Evolutionary conservation across 495 filamentous ascomycete species (phyloP).

Genomic region (Lepidopterella palustris): DNA sequence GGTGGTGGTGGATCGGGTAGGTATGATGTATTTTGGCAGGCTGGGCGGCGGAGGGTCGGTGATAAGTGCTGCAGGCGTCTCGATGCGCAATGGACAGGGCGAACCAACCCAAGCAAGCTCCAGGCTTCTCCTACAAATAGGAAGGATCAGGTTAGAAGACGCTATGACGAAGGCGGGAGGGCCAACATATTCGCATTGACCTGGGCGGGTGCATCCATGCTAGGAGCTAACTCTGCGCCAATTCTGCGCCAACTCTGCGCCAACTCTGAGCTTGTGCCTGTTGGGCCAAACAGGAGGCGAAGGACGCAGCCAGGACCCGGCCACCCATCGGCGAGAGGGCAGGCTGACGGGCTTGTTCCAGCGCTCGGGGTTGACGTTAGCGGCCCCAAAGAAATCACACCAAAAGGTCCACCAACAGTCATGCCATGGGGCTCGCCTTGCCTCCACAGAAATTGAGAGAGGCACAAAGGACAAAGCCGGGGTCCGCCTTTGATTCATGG

Average conservation of each 20-base stretch:
- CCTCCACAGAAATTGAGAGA: no score
- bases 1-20: conserved; percentile 12
- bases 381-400: neutral
- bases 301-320: neutral
- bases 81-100: conserved; percentile 5
- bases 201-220: neutral
- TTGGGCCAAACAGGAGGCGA: neutral
- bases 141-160: conserved; percentile 25
- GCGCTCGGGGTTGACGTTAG: neutral
- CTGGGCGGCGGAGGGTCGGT: neutral
- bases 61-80: neutral
- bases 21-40: conserved; percentile 18
- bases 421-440: neutral
- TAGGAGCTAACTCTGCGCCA: neutral
- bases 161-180: conserved; percentile 23
- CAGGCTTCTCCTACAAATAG: conserved; percentile 26
- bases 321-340: neutral
- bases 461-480: neutral
- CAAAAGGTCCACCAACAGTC: neutral
- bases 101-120: no score
- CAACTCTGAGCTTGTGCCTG: neutral
- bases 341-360: neutral
- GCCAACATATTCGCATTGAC: neutral
- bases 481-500: neutral
- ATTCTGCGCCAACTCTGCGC: neutral